These are phyloP conservation scores for Lactifluus volemus DNA, from an alignment of 768 basidiomycete species.

Conservation along the genomic window DNA sequence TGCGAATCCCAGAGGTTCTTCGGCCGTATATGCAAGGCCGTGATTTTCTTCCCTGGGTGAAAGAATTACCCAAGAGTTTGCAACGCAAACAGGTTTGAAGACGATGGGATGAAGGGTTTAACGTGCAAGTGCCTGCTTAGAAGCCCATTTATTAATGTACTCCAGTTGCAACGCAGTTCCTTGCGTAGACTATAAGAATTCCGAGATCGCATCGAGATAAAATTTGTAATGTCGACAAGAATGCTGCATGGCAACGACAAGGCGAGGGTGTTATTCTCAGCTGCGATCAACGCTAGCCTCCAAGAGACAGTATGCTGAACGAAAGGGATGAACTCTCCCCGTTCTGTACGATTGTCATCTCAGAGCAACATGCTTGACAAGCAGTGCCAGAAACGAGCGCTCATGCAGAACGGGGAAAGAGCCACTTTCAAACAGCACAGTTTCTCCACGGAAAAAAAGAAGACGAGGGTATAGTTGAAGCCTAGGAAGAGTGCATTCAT, in stretches of 20 bases:
- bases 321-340: conserved; percentile 18
- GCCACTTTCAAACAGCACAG: neutral
- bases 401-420: conserved; percentile 5
- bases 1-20: conserved; percentile 82
- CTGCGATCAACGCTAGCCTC: neutral
- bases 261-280: neutral
- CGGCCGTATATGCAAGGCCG: conserved; percentile 96
- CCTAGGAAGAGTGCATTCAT: neutral
- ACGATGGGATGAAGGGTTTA: neutral
- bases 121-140: conserved; percentile 7
- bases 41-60: conserved; percentile 78
- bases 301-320: neutral
- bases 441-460: neutral
- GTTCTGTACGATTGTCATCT: conserved; percentile 14
- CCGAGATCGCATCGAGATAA: neutral
- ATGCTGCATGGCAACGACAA: neutral
- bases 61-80: conserved; percentile 67
- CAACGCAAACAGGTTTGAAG: conserved; percentile 59
- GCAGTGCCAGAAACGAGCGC: conserved; percentile 5
- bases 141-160: conserved; percentile 9
- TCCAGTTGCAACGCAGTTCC: neutral
- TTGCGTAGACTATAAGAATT: neutral
- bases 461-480: neutral
- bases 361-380: conserved; percentile 2
- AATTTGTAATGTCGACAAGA: neutral